Percentiles rank a stretch among this genome's conserved stretches.
Evolutionary conservation across 2,329 filamentous ascomycete species (phyloP).

Genomic region (Septoria linicola): DNA sequence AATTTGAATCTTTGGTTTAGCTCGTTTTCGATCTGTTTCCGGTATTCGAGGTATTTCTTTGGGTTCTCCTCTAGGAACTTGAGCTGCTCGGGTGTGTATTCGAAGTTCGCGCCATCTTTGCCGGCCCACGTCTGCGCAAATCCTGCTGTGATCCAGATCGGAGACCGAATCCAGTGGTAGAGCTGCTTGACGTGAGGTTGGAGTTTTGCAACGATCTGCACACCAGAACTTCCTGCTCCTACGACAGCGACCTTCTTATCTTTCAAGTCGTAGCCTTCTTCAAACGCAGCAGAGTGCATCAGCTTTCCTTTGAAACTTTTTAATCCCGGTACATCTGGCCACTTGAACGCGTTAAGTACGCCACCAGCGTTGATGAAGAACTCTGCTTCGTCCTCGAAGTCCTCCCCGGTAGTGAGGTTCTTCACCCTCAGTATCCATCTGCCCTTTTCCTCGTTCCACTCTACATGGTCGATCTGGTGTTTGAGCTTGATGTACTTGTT

Average conservation of each 20-base stretch:
- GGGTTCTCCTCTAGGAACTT: conserved; percentile 43
- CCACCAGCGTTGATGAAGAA: conserved; percentile 48
- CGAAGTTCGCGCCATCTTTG: conserved; percentile 50
- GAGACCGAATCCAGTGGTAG: conserved; percentile 46
- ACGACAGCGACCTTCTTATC: conserved; percentile 47
- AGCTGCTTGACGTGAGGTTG: conserved; percentile 41
- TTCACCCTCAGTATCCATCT: conserved; percentile 43
- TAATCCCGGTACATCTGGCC: conserved; percentile 46
- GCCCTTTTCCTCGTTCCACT: conserved; percentile 46
- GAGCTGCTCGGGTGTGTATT: conserved; percentile 46
- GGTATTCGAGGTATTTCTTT: conserved; percentile 48
- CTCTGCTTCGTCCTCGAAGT: conserved; percentile 39
- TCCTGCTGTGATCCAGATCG: conserved; percentile 51
- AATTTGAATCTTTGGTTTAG: conserved; percentile 56
- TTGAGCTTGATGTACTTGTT: conserved; percentile 49
- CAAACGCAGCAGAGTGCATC: conserved; percentile 47
- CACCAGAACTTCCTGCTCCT: conserved; percentile 43
- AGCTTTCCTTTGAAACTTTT: conserved; percentile 46
- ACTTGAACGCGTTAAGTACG: conserved; percentile 48
- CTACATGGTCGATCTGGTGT: conserved; percentile 45
- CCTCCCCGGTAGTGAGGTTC: conserved; percentile 37
- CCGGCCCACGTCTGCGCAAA: conserved; percentile 51
- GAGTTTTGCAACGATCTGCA: conserved; percentile 47
- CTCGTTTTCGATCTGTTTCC: conserved; percentile 50
- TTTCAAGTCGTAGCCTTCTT: conserved; percentile 41